Base-by-base conservation (phyloP, 768 basidiomycete species). In the Lyophyllum decastes region DNA sequence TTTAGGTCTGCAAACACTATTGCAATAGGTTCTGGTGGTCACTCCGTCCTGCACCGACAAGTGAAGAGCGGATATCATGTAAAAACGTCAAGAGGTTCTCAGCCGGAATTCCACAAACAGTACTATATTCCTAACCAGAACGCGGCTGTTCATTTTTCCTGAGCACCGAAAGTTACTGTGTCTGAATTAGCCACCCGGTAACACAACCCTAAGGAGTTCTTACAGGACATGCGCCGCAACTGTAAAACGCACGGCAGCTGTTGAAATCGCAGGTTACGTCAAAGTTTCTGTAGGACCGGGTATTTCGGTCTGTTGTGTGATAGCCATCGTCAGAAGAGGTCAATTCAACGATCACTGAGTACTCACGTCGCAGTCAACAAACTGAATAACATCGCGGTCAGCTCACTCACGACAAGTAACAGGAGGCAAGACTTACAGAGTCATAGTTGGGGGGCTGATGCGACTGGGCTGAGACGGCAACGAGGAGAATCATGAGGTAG, bases 181-280 rank as follows among this genome's bases (percentile, higher is more conserved):
- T 38, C 35, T 8, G 4, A 10, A 16, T 38, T 38, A 38, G 35
- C 35, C 16, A 8, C 16, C 14, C 16, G 14, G 14, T 14, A 14
- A 38, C 16, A 38, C 35, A 16, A 38, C 14, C 9, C 16, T 38
- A 16, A 38, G 14, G 4, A 53, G 10, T 26, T 43, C 52, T 16
- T 43, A 53, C 52, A 14, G 17, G 17, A 30, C 52, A 53, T 8
- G 52, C 52, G 52, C 52, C 52, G 52, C 52, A 53, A 24, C 52
- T 40, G 22, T 40, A 53, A 19, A 30, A 53, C 7, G 40, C 52
- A 26, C 52, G 43, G 52, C 52, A 53, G 52, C 52, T 41, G 43
- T 25, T 53, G 40, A 30, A 53, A 30, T 53, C 52, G 38, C 52
- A 53, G 38, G 35, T 21, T 4, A 40, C 6, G 24, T 53, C 52